Conservation (phyloP, 1,284 basidiomycete species). For the Apiotrichum montevideense region DNA sequence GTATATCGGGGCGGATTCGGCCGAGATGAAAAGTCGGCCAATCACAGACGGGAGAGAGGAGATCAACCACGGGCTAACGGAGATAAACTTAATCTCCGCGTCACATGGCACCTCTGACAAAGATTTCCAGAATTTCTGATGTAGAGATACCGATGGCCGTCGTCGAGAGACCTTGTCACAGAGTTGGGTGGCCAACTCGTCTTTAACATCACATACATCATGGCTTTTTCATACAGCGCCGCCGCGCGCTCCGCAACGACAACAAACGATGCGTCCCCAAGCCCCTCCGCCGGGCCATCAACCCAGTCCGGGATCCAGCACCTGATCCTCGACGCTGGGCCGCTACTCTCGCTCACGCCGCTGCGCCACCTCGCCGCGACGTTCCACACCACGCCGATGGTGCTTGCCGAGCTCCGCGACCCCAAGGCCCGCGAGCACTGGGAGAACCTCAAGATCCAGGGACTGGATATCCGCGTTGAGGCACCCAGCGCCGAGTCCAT, state of each 20-base stretch:
- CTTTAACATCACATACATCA: not conserved
- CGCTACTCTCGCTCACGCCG: constrained; percentile 76
- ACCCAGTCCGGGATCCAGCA: constrained; percentile 52
- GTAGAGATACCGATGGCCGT: not conserved
- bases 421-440: constrained; percentile 77
- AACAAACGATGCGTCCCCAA: not conserved
- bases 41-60: no score
- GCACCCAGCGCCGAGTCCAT: constrained; percentile 67
- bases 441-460: constrained; percentile 57
- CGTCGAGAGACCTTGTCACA: not conserved
- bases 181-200: not conserved
- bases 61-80: not conserved
- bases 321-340: constrained; percentile 86
- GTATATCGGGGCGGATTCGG: not conserved
- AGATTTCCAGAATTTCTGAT: constrained; percentile 4
- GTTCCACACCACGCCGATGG: constrained; percentile 81
- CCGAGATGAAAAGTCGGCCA: not conserved
- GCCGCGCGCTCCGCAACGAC: constrained; percentile 4
- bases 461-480: constrained; percentile 67
- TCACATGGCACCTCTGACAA: not conserved
- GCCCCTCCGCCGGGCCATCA: not conserved
- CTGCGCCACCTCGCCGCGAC: constrained; percentile 73
- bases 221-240: constrained; percentile 17
- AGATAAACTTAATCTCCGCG: not conserved
- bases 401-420: constrained; percentile 82